These are phyloP conservation scores for Psilocybe azurescens DNA, from an alignment of 768 basidiomycete genomes.

Conservation along the genomic window DNA sequence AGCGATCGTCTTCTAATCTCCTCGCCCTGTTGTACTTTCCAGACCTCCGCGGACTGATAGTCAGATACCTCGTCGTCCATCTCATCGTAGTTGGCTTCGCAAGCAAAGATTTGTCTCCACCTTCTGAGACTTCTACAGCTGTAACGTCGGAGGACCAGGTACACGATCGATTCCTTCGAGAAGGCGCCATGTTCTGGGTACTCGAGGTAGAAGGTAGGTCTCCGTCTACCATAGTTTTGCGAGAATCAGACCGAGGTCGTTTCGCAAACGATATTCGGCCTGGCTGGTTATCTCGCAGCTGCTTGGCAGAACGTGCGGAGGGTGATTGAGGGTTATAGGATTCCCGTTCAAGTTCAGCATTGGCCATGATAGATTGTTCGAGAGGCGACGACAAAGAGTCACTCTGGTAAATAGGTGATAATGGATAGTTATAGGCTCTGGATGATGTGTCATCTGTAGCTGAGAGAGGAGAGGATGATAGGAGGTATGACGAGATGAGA, in stretches of 20 bases:
- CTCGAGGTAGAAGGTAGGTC: neutral
- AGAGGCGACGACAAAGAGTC: conserved; percentile 12
- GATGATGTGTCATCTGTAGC: neutral
- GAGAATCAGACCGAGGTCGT: neutral
- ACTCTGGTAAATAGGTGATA: conserved; percentile 12
- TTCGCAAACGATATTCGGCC: neutral
- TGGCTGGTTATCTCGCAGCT: neutral
- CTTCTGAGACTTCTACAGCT: neutral
- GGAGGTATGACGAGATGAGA: conserved; percentile 7
- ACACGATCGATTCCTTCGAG: conserved; percentile 5
- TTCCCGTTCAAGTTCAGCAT: conserved; percentile 8
- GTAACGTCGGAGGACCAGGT: conserved; percentile 15
- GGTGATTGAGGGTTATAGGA: neutral
- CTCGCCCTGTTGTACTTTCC: neutral
- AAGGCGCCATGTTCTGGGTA: neutral
- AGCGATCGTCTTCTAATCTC: neutral
- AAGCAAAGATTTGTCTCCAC: neutral
- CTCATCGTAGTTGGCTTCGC: neutral
- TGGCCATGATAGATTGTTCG: conserved; percentile 13
- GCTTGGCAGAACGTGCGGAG: neutral
- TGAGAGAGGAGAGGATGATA: conserved; percentile 7
- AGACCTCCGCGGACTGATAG: no score
- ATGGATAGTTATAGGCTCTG: neutral
- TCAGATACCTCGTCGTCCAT: neutral
- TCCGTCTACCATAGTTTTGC: neutral